These are phyloP conservation scores for Daphne laureola DNA, from an alignment of 441 rosid species.

Conservation along the genomic window DNA sequence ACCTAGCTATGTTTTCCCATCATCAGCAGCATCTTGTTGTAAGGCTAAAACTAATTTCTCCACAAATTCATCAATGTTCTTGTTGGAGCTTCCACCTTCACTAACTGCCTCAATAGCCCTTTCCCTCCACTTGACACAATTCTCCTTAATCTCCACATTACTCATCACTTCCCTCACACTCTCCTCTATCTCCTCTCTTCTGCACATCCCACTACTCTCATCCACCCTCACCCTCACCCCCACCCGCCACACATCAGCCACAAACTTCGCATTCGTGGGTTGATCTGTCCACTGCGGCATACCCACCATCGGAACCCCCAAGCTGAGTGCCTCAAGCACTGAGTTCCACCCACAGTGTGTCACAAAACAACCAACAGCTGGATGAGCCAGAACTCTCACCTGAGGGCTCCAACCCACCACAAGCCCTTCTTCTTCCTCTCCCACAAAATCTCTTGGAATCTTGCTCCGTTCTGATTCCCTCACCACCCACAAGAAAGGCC, in stretches of 20 bases:
- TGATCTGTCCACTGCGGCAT: conserved; percentile 33
- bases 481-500: conserved; percentile 43
- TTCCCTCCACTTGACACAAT: conserved; percentile 16
- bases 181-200: conserved; percentile 16
- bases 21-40: background rate
- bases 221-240: conserved; percentile 20
- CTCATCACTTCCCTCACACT: conserved; percentile 26
- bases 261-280: conserved; percentile 20
- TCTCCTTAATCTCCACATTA: conserved; percentile 8
- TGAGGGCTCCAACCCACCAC: conserved; percentile 24
- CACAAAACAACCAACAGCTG: conserved; percentile 23
- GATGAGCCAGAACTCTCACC: conserved; percentile 16
- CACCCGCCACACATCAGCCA: conserved; percentile 23
- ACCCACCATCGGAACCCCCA: conserved; percentile 31
- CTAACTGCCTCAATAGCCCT: background rate
- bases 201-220: conserved; percentile 18
- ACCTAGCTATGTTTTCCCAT: no score
- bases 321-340: conserved; percentile 24
- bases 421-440: conserved; percentile 8
- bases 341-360: conserved; percentile 34
- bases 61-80: conserved; percentile 4
- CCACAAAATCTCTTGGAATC: conserved; percentile 21
- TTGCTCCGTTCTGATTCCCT: conserved; percentile 30
- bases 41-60: conserved; percentile 9
- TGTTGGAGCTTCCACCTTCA: background rate